Base-by-base conservation (phyloP, 345 rosid genomes). In the Euphorbia peplus region DNA sequence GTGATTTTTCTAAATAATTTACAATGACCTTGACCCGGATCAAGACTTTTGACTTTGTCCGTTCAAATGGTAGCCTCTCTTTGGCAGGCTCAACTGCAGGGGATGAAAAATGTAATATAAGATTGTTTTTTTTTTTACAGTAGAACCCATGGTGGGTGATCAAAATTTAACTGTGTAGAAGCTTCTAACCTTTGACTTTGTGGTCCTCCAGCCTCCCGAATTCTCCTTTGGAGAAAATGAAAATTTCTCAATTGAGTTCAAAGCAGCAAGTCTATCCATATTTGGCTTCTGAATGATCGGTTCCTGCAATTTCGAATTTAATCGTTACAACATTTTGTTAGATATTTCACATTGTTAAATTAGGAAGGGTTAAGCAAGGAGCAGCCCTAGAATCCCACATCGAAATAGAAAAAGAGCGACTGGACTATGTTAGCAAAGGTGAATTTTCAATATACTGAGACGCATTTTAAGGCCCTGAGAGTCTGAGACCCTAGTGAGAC, bases 161-260 rank as follows among this genome's bases (percentile, higher is more conserved):
- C 8, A 51, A 55, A 61, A 62, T 37, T 44, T 61, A 5, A 14
- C 58, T 29, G 46, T 21, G 59, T 28, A 18, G 28, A 55, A 50
- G 51, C 63, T 55, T 59, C 71, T 68, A 15, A 89, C 93, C 91
- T 95, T 88, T 54, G 96, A 72, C 82, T 80, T 86, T 29, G 98
- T 91, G 39, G 86, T 82, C 66, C 99, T 90, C 97, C 98, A 91
- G 54, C 96, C 98, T 42, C 86, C 88, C 25, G 79, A 66, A 30
- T 58, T 75, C 63, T 74, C 60, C 55, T 72, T 75, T 4, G 88
- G 86, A 24, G 87, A 78, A 69, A 78, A 91, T 25, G 95, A 62
- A 78, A 89, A 91, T 58, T 66, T 79, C 9, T 82, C 89, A 53
- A 87, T 81, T 81, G 86, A 69, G 70, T 77, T 81, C 4, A 85